Base-by-base conservation (phyloP, 2,329 filamentous ascomycete genomes). In the Fusarium stilboides region DNA sequence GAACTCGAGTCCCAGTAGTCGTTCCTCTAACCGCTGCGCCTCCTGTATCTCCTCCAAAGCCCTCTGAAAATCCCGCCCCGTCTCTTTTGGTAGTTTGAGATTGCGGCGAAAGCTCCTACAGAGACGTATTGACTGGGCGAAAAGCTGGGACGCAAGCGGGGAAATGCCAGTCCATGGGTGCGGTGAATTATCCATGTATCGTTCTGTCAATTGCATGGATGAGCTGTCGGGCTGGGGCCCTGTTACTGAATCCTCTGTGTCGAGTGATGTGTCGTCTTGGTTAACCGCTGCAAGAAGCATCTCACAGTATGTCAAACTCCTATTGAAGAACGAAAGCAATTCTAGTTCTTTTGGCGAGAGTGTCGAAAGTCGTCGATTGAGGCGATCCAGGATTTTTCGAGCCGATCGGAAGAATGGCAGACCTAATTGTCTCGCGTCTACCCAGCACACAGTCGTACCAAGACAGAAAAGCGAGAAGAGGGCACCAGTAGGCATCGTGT, bases 91-190 rank as follows among this genome's bases (percentile, higher is more conserved):
- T 36, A 65, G 24, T 10, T 66, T 67, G 8, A 73, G 56, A 4
- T 69, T 67, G 3, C 70, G 70, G 0, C 80, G 78, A 24, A 78
- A 80, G 6, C 71, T 72, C 8, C 80, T 76, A 42, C 80, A 82
- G 3, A 82, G 70, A 0, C 75, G 71, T 39, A 82, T 77, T 7
- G 77, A 76, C 42, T 77, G 75, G 0, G 76, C 75, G 44, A 82
- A 80, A 1, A 82, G 73, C 6, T 74, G 76, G 8, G 78, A 75
- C 0, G 79, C 72, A 1, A 71, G 60, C 0, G 78, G 73, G 0
- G 80, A 81, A 7, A 81, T 77, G 1, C 80, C 80, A 0, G 78
- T 81, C 80, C 80, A 82, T 0, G 80, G 77, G 39, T 82, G 80
- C 0, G 76, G 73, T 7, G 68, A 54, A 6, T 56, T 46, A 10